Percentiles rank a stretch among this genome's conserved stretches.
Conservation (phyloP, 495 filamentous ascomycete genomes). For the Lichina pygmaea region DNA sequence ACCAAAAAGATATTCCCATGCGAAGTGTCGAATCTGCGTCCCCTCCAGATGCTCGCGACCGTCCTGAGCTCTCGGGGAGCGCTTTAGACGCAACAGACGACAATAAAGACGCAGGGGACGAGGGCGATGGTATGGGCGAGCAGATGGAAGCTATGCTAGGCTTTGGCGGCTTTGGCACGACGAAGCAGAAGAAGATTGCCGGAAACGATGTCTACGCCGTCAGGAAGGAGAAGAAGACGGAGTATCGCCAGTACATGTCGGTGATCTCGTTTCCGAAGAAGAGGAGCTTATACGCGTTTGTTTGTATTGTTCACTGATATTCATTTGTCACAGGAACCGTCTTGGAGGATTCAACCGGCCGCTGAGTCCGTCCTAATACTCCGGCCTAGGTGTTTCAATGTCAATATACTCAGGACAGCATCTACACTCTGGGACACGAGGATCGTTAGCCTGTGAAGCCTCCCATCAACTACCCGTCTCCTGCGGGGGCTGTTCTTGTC, state of each 20-base stretch:
- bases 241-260: constrained; percentile 90
- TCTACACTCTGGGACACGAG: too few relatives aligned
- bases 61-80: neutral
- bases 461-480: too few relatives aligned
- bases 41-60: neutral
- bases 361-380: constrained; percentile 23
- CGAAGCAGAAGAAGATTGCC: constrained; percentile 70
- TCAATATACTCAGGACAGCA: too few relatives aligned
- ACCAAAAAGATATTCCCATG: neutral
- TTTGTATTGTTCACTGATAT: neutral
- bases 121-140: constrained; percentile 20
- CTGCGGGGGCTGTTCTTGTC: too few relatives aligned
- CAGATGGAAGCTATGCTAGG: constrained; percentile 72
- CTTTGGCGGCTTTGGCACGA: constrained; percentile 59
- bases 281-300: neutral
- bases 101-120: constrained; percentile 12
- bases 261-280: neutral
- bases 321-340: constrained; percentile 26
- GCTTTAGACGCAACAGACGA: neutral
- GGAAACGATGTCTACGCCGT: constrained; percentile 73
- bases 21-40: neutral
- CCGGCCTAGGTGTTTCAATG: too few relatives aligned
- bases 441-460: too few relatives aligned
- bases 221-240: constrained; percentile 79
- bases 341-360: constrained; percentile 90